Conservation (phyloP, 164 flowering plant species). For the Tetracentron sinense region DNA sequence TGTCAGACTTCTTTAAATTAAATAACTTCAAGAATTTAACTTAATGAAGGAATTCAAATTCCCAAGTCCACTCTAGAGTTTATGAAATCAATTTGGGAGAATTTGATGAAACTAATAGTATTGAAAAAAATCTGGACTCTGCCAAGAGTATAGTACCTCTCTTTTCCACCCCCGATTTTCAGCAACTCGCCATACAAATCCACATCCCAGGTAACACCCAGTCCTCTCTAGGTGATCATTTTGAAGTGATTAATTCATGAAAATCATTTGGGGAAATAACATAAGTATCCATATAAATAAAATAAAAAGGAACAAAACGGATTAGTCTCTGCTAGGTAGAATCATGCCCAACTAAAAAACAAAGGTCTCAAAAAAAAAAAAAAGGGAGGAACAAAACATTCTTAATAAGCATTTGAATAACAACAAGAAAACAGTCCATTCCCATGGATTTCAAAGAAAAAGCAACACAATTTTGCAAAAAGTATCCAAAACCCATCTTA, state of each 20-base stretch:
- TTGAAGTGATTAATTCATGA: neutral
- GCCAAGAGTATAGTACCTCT: conserved; percentile 45
- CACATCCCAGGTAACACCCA: conserved; percentile 92
- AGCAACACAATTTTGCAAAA: neutral
- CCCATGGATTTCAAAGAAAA: neutral
- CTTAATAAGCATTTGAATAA: too few relatives aligned
- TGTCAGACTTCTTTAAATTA: neutral
- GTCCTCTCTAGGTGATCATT: conserved; percentile 54
- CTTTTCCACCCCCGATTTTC: conserved; percentile 97
- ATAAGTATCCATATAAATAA: too few relatives aligned
- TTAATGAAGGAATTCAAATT: neutral
- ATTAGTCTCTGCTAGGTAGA: too few relatives aligned
- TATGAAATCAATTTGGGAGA: neutral
- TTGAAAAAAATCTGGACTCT: neutral
- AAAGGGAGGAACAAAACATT: neutral
- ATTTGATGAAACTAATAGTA: neutral
- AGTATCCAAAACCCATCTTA: neutral
- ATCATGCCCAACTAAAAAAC: neutral
- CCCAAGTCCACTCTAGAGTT: neutral
- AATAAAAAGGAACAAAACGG: too few relatives aligned
- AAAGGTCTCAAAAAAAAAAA: neutral
- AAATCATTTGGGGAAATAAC: too few relatives aligned
- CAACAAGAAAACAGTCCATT: neutral
- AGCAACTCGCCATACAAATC: conserved; percentile 94
- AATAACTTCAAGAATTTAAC: neutral